Percentiles rank a stretch among this genome's conserved stretches.
These are phyloP conservation scores for Aureobasidium lini DNA, from an alignment of 2,329 filamentous ascomycete species.

Conservation along the genomic window DNA sequence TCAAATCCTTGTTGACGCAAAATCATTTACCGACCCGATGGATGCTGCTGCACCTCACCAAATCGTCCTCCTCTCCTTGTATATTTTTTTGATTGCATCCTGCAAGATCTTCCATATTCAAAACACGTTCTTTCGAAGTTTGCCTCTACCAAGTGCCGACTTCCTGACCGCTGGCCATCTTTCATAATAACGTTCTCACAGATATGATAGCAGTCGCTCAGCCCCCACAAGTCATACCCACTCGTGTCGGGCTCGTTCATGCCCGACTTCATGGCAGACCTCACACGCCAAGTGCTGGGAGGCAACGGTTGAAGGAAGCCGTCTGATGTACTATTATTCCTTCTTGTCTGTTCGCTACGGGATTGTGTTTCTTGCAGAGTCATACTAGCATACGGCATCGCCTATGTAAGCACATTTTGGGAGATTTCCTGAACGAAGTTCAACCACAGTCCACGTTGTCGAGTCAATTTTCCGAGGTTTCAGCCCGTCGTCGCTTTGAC, in stretches of 20 bases:
- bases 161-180: not conserved
- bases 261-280: not conserved
- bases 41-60: not conserved
- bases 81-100: not conserved
- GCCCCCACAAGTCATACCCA: not conserved
- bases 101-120: conserved; percentile 2
- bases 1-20: not conserved
- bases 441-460: not conserved
- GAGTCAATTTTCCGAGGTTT: not conserved
- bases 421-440: not conserved
- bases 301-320: not conserved
- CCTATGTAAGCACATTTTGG: not conserved
- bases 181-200: not conserved
- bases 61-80: not conserved
- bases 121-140: not conserved
- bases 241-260: not conserved
- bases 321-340: not conserved
- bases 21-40: not conserved
- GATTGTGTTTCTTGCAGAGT: not conserved
- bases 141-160: not conserved
- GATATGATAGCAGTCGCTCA: not conserved
- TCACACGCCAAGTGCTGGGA: not conserved
- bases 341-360: not conserved
- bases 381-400: not conserved
- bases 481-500: not conserved